phyloP scores from a whole-genome alignment of 306 rosid genomes.

The Geum urbanum region DNA sequence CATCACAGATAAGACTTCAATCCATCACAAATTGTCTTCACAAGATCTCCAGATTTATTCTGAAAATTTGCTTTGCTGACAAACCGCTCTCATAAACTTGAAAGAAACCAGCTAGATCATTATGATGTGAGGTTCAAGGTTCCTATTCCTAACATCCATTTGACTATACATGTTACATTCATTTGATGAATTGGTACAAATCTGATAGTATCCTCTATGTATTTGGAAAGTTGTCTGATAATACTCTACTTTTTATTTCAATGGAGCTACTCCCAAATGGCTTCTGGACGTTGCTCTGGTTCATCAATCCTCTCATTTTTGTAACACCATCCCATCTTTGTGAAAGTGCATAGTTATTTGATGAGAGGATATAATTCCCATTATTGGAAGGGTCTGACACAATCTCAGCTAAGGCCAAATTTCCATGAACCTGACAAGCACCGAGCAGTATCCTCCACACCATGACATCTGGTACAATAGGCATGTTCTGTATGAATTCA shows the following conservation, averaged over 20 bases:
- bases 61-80: background rate
- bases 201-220: background rate
- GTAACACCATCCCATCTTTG: slow-evolving; percentile 83
- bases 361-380: slow-evolving; percentile 68
- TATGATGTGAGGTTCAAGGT: background rate
- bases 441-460: slow-evolving; percentile 77
- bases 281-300: slow-evolving; percentile 54
- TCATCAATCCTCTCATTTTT: slow-evolving; percentile 72
- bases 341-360: slow-evolving; percentile 60
- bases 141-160: background rate
- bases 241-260: slow-evolving; percentile 40
- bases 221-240: slow-evolving; percentile 10
- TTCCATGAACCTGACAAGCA: slow-evolving; percentile 74
- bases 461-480: slow-evolving; percentile 56
- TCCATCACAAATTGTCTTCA: too few relatives aligned
- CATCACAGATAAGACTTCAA: too few relatives aligned
- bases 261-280: slow-evolving; percentile 73
- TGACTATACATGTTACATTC: background rate
- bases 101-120: background rate
- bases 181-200: background rate
- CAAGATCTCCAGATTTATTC: too few relatives aligned
- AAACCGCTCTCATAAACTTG: background rate
- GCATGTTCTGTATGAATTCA: slow-evolving; percentile 64
- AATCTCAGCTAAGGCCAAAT: slow-evolving; percentile 66
- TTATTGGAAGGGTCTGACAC: slow-evolving; percentile 66